Conservation (phyloP, 768 basidiomycete species). For the Termitomyces bulborhizus region DNA sequence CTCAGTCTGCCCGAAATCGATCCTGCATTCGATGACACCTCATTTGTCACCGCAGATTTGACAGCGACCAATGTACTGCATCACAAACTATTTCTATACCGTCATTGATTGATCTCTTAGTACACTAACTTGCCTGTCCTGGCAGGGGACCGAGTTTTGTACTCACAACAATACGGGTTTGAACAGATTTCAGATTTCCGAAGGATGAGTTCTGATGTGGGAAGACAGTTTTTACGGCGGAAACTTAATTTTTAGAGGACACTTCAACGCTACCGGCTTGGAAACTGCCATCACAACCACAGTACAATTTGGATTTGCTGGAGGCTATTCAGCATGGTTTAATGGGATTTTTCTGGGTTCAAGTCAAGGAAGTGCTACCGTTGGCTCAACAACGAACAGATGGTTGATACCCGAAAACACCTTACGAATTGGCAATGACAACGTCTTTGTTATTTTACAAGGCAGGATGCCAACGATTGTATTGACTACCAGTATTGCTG, state of each 20-base stretch:
- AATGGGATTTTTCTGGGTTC: constrained; percentile 46
- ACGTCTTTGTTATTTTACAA: constrained; percentile 35
- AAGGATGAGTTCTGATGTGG: neutral
- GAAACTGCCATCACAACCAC: constrained; percentile 41
- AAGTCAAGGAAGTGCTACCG: constrained; percentile 34
- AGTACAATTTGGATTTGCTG: constrained; percentile 44
- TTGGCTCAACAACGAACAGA: constrained; percentile 35
- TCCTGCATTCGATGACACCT: constrained; percentile 41
- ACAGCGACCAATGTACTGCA: constrained; percentile 38
- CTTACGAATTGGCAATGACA: constrained; percentile 30
- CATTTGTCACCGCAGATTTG: constrained; percentile 34
- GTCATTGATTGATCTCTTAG: constrained; percentile 17
- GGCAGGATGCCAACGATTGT: constrained; percentile 15
- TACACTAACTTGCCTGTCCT: constrained; percentile 45
- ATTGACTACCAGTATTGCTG: neutral
- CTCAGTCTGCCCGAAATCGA: constrained; percentile 43
- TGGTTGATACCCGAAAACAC: constrained; percentile 33
- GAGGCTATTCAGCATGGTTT: constrained; percentile 46
- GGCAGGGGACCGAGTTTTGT: constrained; percentile 36
- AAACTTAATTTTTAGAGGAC: constrained; percentile 46
- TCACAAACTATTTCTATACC: neutral
- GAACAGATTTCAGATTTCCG: neutral
- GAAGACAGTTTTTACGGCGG: constrained; percentile 43
- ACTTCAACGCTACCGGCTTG: constrained; percentile 41
- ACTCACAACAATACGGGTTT: constrained; percentile 49